Percentiles rank a stretch among this genome's conserved stretches.
These are phyloP conservation scores for Metarhizium rileyi DNA, from an alignment of 2,329 filamentous ascomycete species.

Conservation along the genomic window DNA sequence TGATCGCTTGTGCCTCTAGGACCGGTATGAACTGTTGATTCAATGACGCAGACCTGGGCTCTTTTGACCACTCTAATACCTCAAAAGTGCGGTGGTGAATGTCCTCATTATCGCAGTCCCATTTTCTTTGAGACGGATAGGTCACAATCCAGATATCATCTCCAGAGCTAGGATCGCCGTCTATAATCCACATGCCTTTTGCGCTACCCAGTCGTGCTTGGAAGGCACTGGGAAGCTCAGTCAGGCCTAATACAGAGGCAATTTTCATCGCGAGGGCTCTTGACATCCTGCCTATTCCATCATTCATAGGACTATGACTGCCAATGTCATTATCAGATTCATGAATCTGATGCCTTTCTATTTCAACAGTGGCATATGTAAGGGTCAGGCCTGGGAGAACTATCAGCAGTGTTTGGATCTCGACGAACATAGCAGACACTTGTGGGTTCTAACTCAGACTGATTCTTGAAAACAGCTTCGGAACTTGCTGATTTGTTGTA, in stretches of 20 bases:
- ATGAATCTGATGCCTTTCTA: slow-evolving; percentile 37
- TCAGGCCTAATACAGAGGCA: slow-evolving; percentile 37
- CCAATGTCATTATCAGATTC: slow-evolving; percentile 26
- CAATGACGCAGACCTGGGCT: slow-evolving; percentile 38
- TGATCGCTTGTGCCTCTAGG: slow-evolving; percentile 47
- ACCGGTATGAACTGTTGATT: slow-evolving; percentile 63
- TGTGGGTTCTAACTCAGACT: slow-evolving; percentile 33
- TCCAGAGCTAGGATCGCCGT: slow-evolving; percentile 32
- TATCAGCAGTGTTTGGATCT: background rate
- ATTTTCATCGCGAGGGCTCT: slow-evolving; percentile 45
- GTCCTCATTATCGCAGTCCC: slow-evolving; percentile 40
- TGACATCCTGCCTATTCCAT: slow-evolving; percentile 59
- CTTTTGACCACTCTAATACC: slow-evolving; percentile 34
- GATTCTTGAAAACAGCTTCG: slow-evolving; percentile 51
- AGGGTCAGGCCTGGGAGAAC: slow-evolving; percentile 38
- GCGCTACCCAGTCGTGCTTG: slow-evolving; percentile 64
- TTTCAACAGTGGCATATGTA: slow-evolving; percentile 34
- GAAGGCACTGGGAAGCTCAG: slow-evolving; percentile 50
- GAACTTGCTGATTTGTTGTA: slow-evolving; percentile 35
- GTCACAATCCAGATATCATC: slow-evolving; percentile 55
- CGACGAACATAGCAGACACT: background rate
- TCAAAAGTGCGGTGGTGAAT: slow-evolving; percentile 54
- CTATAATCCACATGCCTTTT: slow-evolving; percentile 67
- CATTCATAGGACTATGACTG: slow-evolving; percentile 45
- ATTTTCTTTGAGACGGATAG: slow-evolving; percentile 60